phyloP scores from a whole-genome alignment of 768 basidiomycete genomes.

The Hygrophorus pudorinus region DNA sequence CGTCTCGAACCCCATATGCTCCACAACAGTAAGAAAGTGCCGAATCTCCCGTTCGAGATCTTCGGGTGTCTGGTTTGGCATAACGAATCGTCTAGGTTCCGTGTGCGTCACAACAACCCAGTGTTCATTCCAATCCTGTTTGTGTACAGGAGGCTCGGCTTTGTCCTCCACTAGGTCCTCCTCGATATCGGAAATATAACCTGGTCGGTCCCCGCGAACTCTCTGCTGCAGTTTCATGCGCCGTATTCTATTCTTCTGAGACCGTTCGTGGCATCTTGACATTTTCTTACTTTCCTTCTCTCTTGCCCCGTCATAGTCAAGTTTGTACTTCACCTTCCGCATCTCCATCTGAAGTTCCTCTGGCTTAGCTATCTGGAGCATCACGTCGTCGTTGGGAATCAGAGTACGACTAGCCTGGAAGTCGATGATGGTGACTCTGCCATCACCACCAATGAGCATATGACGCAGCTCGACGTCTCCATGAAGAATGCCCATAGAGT shows the following conservation, averaged over 20 bases:
- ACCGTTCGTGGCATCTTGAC: background rate
- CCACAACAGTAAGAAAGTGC: conserved; percentile 6
- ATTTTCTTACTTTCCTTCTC: conserved; percentile 10
- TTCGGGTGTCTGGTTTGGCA: conserved; percentile 12
- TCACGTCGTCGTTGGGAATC: conserved; percentile 18
- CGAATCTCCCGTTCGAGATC: conserved; percentile 9
- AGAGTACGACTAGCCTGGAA: conserved; percentile 33
- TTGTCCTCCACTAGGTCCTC: conserved; percentile 2
- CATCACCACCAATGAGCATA: conserved; percentile 46
- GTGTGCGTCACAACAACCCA: conserved; percentile 1
- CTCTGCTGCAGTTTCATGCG: background rate
- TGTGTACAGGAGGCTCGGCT: conserved; percentile 2
- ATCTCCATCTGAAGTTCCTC: conserved; percentile 40
- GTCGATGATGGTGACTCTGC: conserved; percentile 43
- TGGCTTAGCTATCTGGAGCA: conserved; percentile 25
- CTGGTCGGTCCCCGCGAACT: background rate
- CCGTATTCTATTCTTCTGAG: background rate
- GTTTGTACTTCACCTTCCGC: conserved; percentile 44
- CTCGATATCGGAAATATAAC: conserved; percentile 3
- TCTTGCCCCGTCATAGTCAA: conserved; percentile 30
- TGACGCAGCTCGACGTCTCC: conserved; percentile 38
- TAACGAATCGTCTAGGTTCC: conserved; percentile 11
- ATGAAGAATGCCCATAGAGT: conserved; percentile 37
- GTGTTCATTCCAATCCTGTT: conserved; percentile 2
- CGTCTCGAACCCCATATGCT: background rate